phyloP scores from a whole-genome alignment of 768 basidiomycete genomes.

The Leccinum arenicola region DNA sequence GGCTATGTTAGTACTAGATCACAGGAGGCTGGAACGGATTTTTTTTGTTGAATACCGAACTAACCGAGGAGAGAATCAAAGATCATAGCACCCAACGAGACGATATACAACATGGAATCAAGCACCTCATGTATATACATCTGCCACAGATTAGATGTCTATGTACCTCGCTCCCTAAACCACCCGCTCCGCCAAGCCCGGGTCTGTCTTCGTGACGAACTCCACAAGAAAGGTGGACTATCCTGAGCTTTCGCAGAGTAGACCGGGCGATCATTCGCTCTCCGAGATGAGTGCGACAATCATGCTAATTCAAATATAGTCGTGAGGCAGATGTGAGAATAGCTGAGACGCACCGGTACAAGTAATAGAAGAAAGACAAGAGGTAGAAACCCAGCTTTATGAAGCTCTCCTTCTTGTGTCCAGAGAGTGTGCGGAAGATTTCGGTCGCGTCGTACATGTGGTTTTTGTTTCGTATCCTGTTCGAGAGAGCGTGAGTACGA shows the following conservation, averaged over 20 bases:
- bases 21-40: too few relatives aligned
- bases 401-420: conserved; percentile 96
- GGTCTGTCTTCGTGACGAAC: conserved; percentile 1
- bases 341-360: conserved; percentile 66
- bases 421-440: conserved; percentile 91
- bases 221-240: neutral
- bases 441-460: conserved; percentile 99
- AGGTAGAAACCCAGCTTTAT: conserved; percentile 94
- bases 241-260: neutral
- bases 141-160: conserved; percentile 18
- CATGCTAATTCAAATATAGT: conserved; percentile 53
- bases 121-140: conserved; percentile 14
- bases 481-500: neutral
- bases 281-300: conserved; percentile 84
- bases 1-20: too few relatives aligned
- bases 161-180: conserved; percentile 12
- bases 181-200: conserved; percentile 6
- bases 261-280: conserved; percentile 46
- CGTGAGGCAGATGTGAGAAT: neutral
- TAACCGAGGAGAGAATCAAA: conserved; percentile 1
- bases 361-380: conserved; percentile 88
- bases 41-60: neutral
- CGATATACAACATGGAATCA: conserved; percentile 18
- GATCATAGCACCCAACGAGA: conserved; percentile 23
- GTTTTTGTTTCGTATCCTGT: conserved; percentile 84